Base-by-base conservation (phyloP, 2,329 filamentous ascomycete genomes). In the Colletotrichum sp. region DNA sequence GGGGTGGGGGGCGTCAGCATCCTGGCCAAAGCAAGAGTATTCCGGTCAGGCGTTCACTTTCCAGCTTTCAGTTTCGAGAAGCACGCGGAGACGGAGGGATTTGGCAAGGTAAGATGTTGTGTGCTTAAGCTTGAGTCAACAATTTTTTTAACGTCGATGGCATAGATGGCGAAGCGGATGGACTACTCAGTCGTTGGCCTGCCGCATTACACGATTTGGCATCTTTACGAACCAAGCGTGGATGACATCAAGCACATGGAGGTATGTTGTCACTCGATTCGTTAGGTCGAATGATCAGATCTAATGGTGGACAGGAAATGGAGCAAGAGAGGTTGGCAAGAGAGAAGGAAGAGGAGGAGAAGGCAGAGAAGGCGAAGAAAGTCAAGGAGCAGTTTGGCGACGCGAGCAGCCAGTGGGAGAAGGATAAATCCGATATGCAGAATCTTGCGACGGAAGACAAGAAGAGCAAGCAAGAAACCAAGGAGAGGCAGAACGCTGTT, bases 1-100 rank as follows among this genome's bases (percentile, higher is more conserved):
- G 97, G 97, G 79, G 96, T 99, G 62, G 96, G 97, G 66, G 97
- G 97, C 86, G 97, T 99, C 80, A 98, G 96, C 86, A 99, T 99
- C 81, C 86, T 99, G 80, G 96, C 97, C 61, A 99, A 98, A 85
- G 97, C 97, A 3, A 94, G 94, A 80, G 97, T 99, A 1, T 99
- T 99, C 88, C 93, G 97, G 77, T 94, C 95, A 61, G 97, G 97
- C 58, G 96, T 98, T 38, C 97, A 99, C 85, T 99, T 99, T 86
- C 97, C 97, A 5, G 97, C 97, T 3, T 99, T 99, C 83, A 98
- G 96, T 83, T 99, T 99, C 78, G 95, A 99, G 85, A 98, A 98
- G 86, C 97, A 99, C 84, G 97, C 97, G 8, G 97, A 99, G 85
- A 99, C 97, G 0, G 97, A 99, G 87, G 97, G 96, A 0, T 99